A percentile compares a stretch with the other conserved stretches of the same genome.
Conservation (phyloP, 257 asterid genomes). For the Jasminum sambac region DNA sequence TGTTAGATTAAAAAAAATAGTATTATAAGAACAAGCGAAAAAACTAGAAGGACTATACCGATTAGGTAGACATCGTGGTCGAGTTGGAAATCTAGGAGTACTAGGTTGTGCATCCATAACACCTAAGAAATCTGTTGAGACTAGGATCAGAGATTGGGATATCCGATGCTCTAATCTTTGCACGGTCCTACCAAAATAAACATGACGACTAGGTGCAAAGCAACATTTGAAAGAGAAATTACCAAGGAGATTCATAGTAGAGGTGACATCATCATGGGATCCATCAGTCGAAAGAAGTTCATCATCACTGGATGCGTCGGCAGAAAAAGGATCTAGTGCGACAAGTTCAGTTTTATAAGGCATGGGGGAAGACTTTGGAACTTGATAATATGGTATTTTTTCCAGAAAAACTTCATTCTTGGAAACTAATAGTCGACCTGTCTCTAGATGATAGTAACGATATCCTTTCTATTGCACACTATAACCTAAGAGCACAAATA, state of each 20-base stretch:
- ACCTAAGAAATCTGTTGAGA: background rate
- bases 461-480: too few species aligned
- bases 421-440: background rate
- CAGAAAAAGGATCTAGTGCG: background rate
- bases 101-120: background rate
- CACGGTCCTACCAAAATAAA: background rate
- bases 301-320: too few species aligned
- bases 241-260: background rate
- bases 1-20: background rate
- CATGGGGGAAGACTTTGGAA: background rate
- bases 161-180: background rate
- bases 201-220: background rate
- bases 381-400: background rate
- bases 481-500: too few species aligned
- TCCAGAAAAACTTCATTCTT: background rate
- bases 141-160: background rate
- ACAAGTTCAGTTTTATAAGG: background rate
- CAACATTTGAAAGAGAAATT: background rate
- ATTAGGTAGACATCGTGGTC: background rate
- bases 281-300: too few species aligned
- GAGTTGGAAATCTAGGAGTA: background rate
- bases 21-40: background rate
- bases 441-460: background rate
- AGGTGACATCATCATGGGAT: background rate
- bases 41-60: background rate